Base-by-base conservation (phyloP, 257 asterid genomes). In the Salvia splendens region DNA sequence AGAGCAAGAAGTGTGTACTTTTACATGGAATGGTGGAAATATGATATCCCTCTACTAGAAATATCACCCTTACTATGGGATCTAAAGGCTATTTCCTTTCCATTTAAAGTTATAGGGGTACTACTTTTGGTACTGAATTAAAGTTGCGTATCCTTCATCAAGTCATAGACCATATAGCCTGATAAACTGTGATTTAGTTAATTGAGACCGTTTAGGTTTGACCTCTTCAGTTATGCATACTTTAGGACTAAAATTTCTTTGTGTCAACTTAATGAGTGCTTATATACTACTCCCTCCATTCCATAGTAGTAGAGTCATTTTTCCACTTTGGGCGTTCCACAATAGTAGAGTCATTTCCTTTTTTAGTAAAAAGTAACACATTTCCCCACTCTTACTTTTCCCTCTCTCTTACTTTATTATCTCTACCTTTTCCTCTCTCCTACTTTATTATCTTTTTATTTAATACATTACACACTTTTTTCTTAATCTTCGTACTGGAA, bases 21-120 rank as follows among this genome's bases (percentile, higher is more conserved):
- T 43, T 66, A 43, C 51, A 35, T 35, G 65, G 73, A 65, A 59
- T 51, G 72, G 36, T 50, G 73, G 73, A 66, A 57, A 58, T 75
- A 51, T 58, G 76, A 65, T 58, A 53, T 59, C 61, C 60, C 56
- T 76, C 52, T 30, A 6, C 64, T 63, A 48, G 45, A 42, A 30
- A 46, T 54, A 35, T 49, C 71, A 53, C 52, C 49, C 68, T 33
- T 48, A 47, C 65, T 3, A 35, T 17, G 68, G 41, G 67, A 45
- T 38, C 43, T 68, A 45, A 14, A 65, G 69, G 47, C 30, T 24
- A 11, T 49, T 45, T 30, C 28, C 47, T 67, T 16, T 47, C 48
- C 6, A n/a, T 46, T 5, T 65, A 49, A 24, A 67, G 69, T 3
- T 16, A 24, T 24, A 24, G 20, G 20, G 1, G 33, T 48, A 51